Conservation (phyloP, 805 yeast species). For the Cyberlindnera euphorbiae region DNA sequence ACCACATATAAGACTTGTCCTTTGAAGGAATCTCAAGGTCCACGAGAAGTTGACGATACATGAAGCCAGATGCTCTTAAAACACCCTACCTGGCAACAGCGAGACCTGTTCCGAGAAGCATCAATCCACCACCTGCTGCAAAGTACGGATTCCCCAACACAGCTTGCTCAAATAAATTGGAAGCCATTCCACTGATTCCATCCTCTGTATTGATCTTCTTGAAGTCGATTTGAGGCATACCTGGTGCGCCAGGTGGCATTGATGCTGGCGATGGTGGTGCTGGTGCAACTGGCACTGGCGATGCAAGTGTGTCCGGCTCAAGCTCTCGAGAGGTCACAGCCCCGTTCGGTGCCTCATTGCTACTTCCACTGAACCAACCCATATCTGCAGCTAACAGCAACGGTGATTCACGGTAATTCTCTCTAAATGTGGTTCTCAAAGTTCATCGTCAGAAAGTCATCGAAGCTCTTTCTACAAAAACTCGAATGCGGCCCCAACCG, state of each 20-base stretch:
- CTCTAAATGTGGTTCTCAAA: too few relatives aligned
- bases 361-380: slow-evolving; percentile 1
- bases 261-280: slow-evolving; percentile 6
- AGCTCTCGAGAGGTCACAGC: too few relatives aligned
- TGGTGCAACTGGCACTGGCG: background rate
- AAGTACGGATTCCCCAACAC: slow-evolving; percentile 83
- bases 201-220: slow-evolving; percentile 19
- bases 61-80: slow-evolving; percentile 54
- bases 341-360: too few relatives aligned
- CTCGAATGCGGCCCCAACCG: too few relatives aligned
- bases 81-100: slow-evolving; percentile 73
- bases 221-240: slow-evolving; percentile 23
- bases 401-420: too few relatives aligned
- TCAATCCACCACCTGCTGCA: slow-evolving; percentile 97
- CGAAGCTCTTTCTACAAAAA: too few relatives aligned
- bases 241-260: slow-evolving; percentile 6
- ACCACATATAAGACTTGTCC: slow-evolving; percentile 93
- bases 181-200: slow-evolving; percentile 29
- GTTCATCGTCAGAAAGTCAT: too few relatives aligned
- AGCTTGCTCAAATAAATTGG: slow-evolving; percentile 44
- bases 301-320: too few relatives aligned
- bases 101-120: slow-evolving; percentile 88
- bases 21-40: slow-evolving; percentile 91
- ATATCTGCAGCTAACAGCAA: too few relatives aligned
- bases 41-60: slow-evolving; percentile 79